Base-by-base conservation (phyloP, 768 basidiomycete genomes). In the Russula dissimulans region DNA sequence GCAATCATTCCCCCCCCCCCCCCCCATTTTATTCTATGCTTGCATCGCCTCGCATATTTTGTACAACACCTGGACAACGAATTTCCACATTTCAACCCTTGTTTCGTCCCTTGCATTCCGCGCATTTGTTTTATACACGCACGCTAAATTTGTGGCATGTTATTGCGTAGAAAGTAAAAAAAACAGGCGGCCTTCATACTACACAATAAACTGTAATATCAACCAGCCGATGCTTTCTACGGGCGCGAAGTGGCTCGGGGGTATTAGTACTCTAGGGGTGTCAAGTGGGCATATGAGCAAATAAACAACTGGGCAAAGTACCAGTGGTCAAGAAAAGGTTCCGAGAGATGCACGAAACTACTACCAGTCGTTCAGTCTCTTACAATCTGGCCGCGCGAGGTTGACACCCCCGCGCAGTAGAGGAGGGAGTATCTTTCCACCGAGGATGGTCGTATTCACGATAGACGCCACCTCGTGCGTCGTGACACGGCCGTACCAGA, bases 401-500 rank as follows among this genome's bases (percentile, higher is more conserved):
- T 95, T 89, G 57, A 93, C 71, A 0, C 93, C 95, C 4, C 90
- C 92, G 12, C 95, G 83, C 47, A 98, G 78, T 17, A 98, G 79
- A 14, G 87, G 81, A 0, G 93, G 88, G 15, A 98, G 78, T 54
- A 99, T 80, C 68, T 85, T 80, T 3, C 95, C 95, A 18, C 81
- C 78, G 57, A 94, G 78, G 63, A 99, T 84, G 17, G 95, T 99
- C 66, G 91, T 87, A 65, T 84, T 80, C 49, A 94, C 91, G 57
- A 95, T 85, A 5, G 86, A 81, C 60, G 87, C 85, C 51, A 94
- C 88, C 68, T 95, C 89, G 69, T 92, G 87, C 8, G 95, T 86
- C 29, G 88, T 87, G 6, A 97, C 93, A 29, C 95, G 85, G 22
- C 95, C 95, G 67, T 97, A 97, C 86, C 93, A 97, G 32, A 97